Conservation (phyloP, 305 asterid species). For the Withania somnifera region DNA sequence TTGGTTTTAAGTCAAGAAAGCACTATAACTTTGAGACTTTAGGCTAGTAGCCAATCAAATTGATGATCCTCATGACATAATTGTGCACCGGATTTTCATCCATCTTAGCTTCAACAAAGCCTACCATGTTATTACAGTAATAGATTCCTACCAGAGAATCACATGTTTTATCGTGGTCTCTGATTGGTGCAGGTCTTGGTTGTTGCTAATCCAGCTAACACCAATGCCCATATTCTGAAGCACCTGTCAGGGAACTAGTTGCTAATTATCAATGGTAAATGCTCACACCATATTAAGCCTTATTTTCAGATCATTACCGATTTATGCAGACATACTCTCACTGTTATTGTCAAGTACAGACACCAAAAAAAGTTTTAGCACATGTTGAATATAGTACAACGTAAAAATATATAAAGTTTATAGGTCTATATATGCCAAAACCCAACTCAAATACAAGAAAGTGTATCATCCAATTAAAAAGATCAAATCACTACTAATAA, state of each 20-base stretch:
- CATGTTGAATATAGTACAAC: no score
- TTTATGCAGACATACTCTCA: background rate
- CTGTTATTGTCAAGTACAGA: background rate
- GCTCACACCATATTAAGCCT: background rate
- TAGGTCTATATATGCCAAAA: background rate
- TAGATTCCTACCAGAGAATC: background rate
- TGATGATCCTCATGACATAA: no score
- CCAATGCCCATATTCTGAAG: slow-evolving; percentile 75
- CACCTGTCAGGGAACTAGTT: slow-evolving; percentile 49
- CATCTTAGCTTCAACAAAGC: background rate
- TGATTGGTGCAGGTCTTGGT: slow-evolving; percentile 46
- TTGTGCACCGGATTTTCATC: background rate
- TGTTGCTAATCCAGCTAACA: slow-evolving; percentile 90
- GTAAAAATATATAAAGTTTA: background rate
- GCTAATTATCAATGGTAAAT: slow-evolving; percentile 46
- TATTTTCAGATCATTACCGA: background rate
- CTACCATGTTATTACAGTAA: background rate
- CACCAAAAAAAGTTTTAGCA: background rate
- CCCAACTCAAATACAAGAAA: background rate
- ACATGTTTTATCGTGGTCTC: background rate
- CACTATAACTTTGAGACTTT: no score
- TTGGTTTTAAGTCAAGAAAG: no score
- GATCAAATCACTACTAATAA: background rate
- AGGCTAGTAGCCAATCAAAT: no score
- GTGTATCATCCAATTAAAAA: background rate